Conservation (phyloP, 1,284 basidiomycete species). For the Rhodotorula sp. region DNA sequence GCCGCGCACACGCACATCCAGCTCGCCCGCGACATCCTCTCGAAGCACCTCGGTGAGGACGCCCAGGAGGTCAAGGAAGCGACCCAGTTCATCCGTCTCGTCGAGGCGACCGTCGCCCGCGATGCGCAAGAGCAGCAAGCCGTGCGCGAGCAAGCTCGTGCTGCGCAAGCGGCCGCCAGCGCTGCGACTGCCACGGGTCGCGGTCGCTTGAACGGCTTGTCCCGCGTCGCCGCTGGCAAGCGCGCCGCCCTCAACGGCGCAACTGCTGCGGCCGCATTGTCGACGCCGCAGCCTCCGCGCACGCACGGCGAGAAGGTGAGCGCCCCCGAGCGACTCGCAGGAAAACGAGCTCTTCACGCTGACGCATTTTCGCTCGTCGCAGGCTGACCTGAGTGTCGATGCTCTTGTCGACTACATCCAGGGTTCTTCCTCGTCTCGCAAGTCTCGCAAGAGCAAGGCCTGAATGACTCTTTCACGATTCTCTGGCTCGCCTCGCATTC, state of each 20-base stretch:
- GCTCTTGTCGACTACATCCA: conserved; percentile 53
- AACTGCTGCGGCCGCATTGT: background rate
- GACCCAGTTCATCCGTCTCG: conserved; percentile 45
- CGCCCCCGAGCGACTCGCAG: too few relatives aligned
- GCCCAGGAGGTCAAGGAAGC: conserved; percentile 50
- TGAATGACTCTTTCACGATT: background rate
- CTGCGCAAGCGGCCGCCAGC: conserved; percentile 48
- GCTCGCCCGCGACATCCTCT: conserved; percentile 51
- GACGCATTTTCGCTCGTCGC: background rate
- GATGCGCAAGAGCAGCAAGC: conserved; percentile 48
- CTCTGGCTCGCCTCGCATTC: background rate
- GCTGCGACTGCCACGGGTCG: background rate
- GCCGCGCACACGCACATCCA: conserved; percentile 50
- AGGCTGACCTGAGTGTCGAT: conserved; percentile 50
- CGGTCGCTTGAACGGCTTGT: conserved; percentile 32
- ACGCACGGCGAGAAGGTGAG: conserved; percentile 45
- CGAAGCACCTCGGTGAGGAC: conserved; percentile 49
- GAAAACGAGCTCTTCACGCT: background rate
- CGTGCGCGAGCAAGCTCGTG: conserved; percentile 47
- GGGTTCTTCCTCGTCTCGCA: conserved; percentile 15
- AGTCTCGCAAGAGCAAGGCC: conserved; percentile 21
- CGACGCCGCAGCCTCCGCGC: conserved; percentile 8
- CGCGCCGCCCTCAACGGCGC: conserved; percentile 7
- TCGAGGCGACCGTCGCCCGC: conserved; percentile 46
- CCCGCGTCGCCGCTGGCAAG: conserved; percentile 9